Evolutionary conservation across 352 stramenopile species (phyloP).

Genomic region (Salisapilia sapeloensis): DNA sequence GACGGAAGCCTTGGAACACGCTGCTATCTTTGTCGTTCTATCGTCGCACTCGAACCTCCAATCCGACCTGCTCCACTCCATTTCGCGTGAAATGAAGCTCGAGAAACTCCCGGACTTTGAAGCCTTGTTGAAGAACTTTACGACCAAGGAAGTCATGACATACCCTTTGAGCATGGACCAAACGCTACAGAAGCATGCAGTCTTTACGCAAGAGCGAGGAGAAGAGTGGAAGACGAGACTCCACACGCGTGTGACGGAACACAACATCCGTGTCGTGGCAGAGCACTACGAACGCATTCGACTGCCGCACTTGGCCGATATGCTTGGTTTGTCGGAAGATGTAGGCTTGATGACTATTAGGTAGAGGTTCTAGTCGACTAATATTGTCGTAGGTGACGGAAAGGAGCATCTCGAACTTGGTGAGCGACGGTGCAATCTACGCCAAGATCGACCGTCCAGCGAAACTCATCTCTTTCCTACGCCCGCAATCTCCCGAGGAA

Average conservation of each 20-base stretch:
- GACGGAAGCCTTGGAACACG: slow-evolving; percentile 55
- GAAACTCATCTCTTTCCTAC: slow-evolving; percentile 90
- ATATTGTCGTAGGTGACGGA: slow-evolving; percentile 31
- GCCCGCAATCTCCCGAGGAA: slow-evolving; percentile 82
- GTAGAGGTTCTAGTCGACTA: neutral
- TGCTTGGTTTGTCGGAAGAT: slow-evolving; percentile 86
- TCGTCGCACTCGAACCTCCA: slow-evolving; percentile 67
- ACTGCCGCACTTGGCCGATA: slow-evolving; percentile 82
- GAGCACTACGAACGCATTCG: slow-evolving; percentile 94
- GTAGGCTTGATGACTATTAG: slow-evolving; percentile 14
- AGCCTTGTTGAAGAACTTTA: slow-evolving; percentile 76
- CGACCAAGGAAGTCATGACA: slow-evolving; percentile 93
- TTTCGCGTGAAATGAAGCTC: slow-evolving; percentile 38
- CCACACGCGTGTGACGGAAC: slow-evolving; percentile 89
- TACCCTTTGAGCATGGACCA: slow-evolving; percentile 86
- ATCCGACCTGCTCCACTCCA: slow-evolving; percentile 50
- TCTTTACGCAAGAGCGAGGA: slow-evolving; percentile 68
- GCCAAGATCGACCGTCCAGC: slow-evolving; percentile 96
- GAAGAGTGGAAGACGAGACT: slow-evolving; percentile 82
- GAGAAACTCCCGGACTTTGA: slow-evolving; percentile 49
- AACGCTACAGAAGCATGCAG: slow-evolving; percentile 62
- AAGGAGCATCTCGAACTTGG: slow-evolving; percentile 75
- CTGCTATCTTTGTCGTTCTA: slow-evolving; percentile 58
- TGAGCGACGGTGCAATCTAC: slow-evolving; percentile 88
- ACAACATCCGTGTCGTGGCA: slow-evolving; percentile 93